A percentile compares a stretch with the other conserved stretches of the same genome.
phyloP scores from a whole-genome alignment of 2,329 filamentous ascomycete genomes.

The Aspergillus persii region DNA sequence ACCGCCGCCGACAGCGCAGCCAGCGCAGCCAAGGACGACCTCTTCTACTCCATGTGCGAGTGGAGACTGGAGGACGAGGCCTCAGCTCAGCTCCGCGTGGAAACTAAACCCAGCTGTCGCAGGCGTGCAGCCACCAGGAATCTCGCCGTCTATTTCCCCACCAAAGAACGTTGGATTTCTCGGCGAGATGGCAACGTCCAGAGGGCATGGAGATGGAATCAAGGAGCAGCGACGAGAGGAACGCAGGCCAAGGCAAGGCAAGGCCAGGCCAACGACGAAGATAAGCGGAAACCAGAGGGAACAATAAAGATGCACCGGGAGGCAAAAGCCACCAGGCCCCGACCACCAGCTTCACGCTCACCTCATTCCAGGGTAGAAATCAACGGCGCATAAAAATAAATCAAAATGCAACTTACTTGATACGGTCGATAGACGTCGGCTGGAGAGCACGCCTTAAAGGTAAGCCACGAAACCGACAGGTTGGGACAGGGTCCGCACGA shows the following conservation, averaged over 20 bases:
- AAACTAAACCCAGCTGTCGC: neutral
- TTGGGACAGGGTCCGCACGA: constrained; percentile 7
- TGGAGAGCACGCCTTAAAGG: constrained; percentile 25
- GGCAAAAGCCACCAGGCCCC: neutral
- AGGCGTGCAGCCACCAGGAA: neutral
- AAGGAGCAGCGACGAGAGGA: neutral
- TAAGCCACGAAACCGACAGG: constrained; percentile 18
- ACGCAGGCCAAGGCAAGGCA: neutral
- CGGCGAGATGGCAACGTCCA: no score
- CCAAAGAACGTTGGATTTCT: neutral
- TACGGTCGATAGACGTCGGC: constrained; percentile 49
- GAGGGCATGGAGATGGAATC: neutral
- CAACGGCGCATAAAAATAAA: constrained; percentile 6
- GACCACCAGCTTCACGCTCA: neutral
- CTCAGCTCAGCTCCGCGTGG: neutral
- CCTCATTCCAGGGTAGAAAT: constrained; percentile 1
- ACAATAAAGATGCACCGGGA: neutral
- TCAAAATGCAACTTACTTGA: constrained; percentile 40
- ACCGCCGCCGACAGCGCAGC: no score
- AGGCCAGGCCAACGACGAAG: neutral
- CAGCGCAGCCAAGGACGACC: no score
- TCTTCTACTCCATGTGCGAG: neutral
- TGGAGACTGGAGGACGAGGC: neutral
- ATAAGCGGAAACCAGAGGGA: neutral
- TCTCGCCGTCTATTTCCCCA: neutral